A percentile compares a stretch with the other conserved stretches of the same genome.
Conservation (phyloP, 192 early-diverging fungal genomes). For the Backusella tarrabulga region DNA sequence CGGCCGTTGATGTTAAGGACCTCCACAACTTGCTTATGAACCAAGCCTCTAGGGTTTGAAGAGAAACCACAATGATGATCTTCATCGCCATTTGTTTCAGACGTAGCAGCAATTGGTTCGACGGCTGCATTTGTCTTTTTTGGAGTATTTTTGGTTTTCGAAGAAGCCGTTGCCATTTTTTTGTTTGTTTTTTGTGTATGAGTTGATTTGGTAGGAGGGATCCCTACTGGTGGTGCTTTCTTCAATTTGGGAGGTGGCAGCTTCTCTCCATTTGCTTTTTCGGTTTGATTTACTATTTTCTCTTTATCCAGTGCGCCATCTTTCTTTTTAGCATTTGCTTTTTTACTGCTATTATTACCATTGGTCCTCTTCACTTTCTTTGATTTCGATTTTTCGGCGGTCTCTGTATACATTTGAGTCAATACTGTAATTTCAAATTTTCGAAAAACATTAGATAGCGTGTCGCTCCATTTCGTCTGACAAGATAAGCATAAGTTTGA, state of each 20-base stretch:
- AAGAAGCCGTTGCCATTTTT: constrained; percentile 8
- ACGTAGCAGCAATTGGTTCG: constrained; percentile 35
- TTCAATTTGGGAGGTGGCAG: neutral
- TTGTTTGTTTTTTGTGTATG: constrained; percentile 18
- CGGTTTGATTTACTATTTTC: neutral
- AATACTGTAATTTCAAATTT: neutral
- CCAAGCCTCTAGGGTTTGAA: constrained; percentile 40
- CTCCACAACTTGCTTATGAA: constrained; percentile 38
- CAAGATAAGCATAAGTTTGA: neutral
- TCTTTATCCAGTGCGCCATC: neutral
- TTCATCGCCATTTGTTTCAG: constrained; percentile 23
- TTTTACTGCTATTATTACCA: neutral
- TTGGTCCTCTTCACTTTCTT: neutral
- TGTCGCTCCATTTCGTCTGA: neutral
- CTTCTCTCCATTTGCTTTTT: neutral
- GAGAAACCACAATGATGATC: constrained; percentile 24
- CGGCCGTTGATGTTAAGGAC: constrained; percentile 44
- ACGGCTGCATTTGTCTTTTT: neutral
- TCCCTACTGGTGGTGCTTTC: neutral
- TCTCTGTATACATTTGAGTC: neutral
- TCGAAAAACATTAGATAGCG: neutral
- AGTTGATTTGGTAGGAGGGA: constrained; percentile 16
- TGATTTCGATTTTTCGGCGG: neutral
- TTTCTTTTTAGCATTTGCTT: neutral
- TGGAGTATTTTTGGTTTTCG: neutral